Base-by-base conservation (phyloP, 805 yeast species). In the Pichia californica region DNA sequence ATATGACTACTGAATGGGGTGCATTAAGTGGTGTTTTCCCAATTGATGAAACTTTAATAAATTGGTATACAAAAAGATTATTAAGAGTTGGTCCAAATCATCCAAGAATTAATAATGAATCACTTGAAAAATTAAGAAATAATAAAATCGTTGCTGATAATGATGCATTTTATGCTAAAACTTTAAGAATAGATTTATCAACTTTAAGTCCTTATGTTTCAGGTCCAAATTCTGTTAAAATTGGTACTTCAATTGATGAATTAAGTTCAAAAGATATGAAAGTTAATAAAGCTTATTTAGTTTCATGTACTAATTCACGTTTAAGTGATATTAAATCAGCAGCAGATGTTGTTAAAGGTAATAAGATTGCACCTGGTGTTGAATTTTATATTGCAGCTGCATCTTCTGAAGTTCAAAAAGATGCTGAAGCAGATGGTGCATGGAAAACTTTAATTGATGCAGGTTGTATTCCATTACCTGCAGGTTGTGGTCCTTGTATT, bases 401-500 rank as follows among this genome's bases (percentile, higher is more conserved):
- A 0, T 88, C 97, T 1, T 81, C 94, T 3, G 80, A 81, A 56
- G 97, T 93, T 31, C 96, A 91, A 69, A 75, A 76, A 54, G 96
- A 89, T 54, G 99, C 99, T 36, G 95, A 85, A 67, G 76, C 78
- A 29, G 69, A 67, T 35, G 99, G 99, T 44, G 94, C 95, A 14
- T 94, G 99, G 99, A 74, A 88, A 56, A 79, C 78, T 18, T 73
- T 93, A 46, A 57, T 93, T 38, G 91, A 82, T 44, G 96, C 98
- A 9, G 99, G 99, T 41, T 95, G 96, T 47, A 85, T 70, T 55
- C 87, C 96, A 29, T 76, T 93, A 54, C 98, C 98, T 18, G 95
- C 99, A 14, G 99, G 99, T 19, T 93, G 99, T 70, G 99, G 99
- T 36, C 99, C 99, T 20, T 93, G 99, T 71, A 93, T 93, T 59